These are phyloP conservation scores for Phoma sp. DNA, from an alignment of 2,329 filamentous ascomycete species.

Conservation along the genomic window DNA sequence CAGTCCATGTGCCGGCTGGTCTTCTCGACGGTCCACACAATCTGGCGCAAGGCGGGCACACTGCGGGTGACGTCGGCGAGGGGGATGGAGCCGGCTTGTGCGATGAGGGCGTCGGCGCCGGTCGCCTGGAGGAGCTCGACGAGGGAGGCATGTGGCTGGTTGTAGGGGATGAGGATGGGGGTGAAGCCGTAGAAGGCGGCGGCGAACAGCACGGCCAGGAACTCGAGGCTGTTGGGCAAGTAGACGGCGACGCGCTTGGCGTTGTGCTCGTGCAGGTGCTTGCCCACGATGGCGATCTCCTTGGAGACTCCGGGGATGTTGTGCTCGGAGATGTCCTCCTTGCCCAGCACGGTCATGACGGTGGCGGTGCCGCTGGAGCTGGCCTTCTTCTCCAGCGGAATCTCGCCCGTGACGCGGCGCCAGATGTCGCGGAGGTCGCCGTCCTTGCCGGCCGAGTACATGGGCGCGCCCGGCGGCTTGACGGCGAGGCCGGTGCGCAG, in stretches of 20 bases:
- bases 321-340: conserved; percentile 76
- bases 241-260: conserved; percentile 83
- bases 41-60: conserved; percentile 73
- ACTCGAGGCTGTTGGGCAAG: conserved; percentile 90
- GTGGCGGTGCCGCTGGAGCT: conserved; percentile 69
- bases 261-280: conserved; percentile 73
- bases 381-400: conserved; percentile 70
- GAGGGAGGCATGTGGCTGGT: conserved; percentile 73
- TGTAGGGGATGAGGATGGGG: conserved; percentile 84
- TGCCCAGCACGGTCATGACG: conserved; percentile 81
- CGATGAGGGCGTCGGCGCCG: conserved; percentile 81
- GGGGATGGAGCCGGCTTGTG: conserved; percentile 85
- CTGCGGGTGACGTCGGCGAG: conserved; percentile 74
- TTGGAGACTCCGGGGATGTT: conserved; percentile 74
- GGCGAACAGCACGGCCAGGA: conserved; percentile 81
- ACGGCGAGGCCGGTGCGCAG: conserved; percentile 65
- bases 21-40: conserved; percentile 92
- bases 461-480: conserved; percentile 78
- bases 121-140: conserved; percentile 75
- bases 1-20: conserved; percentile 94
- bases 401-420: conserved; percentile 73
- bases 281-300: conserved; percentile 87
- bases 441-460: conserved; percentile 83
- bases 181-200: conserved; percentile 89
- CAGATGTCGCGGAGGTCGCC: conserved; percentile 93